A percentile compares a stretch with the other conserved stretches of the same genome.
Evolutionary conservation across 1,139 yeast genomes (phyloP).

Genomic region (Yamadazyma trypodendri): DNA sequence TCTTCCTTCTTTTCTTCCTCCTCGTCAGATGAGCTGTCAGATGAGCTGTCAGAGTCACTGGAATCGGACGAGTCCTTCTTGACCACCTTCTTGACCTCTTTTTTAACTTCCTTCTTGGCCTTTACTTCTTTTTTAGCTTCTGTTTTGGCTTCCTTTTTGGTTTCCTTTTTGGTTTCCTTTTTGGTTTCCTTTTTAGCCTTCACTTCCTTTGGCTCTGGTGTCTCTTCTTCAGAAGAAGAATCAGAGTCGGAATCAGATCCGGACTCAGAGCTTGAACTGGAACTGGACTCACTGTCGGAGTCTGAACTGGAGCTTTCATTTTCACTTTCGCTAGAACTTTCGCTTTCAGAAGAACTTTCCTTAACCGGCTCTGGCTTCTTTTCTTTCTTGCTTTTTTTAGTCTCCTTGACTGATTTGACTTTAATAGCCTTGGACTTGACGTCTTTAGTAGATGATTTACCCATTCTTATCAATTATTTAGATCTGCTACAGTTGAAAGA

Average conservation of each 20-base stretch:
- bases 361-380: too few species aligned
- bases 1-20: slow-evolving; percentile 9
- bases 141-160: slow-evolving; percentile 25
- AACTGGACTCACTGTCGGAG: slow-evolving; percentile 14
- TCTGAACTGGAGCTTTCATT: slow-evolving; percentile 20
- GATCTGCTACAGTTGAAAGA: too few species aligned
- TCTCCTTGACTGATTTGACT: slow-evolving; percentile 12
- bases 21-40: too few species aligned
- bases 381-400: slow-evolving; percentile 10
- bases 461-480: slow-evolving; percentile 10
- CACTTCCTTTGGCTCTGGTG: slow-evolving; percentile 13
- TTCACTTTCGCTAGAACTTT: slow-evolving; percentile 16
- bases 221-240: slow-evolving; percentile 20
- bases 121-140: slow-evolving; percentile 23
- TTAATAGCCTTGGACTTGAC: slow-evolving; percentile 32
- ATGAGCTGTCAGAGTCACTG: too few species aligned
- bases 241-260: slow-evolving; percentile 13
- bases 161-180: slow-evolving; percentile 17
- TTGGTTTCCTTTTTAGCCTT: slow-evolving; percentile 18
- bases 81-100: slow-evolving; percentile 18
- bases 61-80: slow-evolving; percentile 20
- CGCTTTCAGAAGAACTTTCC: not conserved
- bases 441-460: slow-evolving; percentile 21
- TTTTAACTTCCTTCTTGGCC: slow-evolving; percentile 16
- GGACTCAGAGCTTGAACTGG: slow-evolving; percentile 18